These are phyloP conservation scores for Solanum hybrid DNA, from an alignment of 305 asterid genomes.

Conservation along the genomic window DNA sequence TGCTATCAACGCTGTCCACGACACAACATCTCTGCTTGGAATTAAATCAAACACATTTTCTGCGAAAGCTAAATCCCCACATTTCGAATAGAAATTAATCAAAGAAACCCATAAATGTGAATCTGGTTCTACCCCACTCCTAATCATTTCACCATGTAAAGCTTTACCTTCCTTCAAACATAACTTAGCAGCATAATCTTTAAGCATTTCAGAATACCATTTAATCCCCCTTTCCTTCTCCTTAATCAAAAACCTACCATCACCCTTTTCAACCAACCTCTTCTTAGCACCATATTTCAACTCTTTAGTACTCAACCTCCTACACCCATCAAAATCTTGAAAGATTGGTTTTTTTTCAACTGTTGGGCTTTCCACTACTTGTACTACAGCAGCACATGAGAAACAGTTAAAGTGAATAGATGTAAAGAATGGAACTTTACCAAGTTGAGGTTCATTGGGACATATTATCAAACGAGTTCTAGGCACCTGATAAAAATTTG, in stretches of 20 bases:
- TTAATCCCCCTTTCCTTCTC: slow-evolving; percentile 21
- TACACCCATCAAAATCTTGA: neutral
- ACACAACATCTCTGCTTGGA: slow-evolving; percentile 56
- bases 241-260: slow-evolving; percentile 7
- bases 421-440: slow-evolving; percentile 4
- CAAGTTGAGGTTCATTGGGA: neutral
- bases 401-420: slow-evolving; percentile 13
- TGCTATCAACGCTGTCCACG: slow-evolving; percentile 75
- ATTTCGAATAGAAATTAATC: slow-evolving; percentile 67
- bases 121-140: slow-evolving; percentile 47
- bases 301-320: slow-evolving; percentile 4
- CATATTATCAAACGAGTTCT: slow-evolving; percentile 18
- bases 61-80: slow-evolving; percentile 39
- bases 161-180: slow-evolving; percentile 47
- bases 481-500: slow-evolving; percentile 26
- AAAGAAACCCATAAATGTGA: slow-evolving; percentile 63
- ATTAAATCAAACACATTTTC: slow-evolving; percentile 42
- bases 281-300: slow-evolving; percentile 18
- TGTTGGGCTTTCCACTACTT: slow-evolving; percentile 4
- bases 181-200: slow-evolving; percentile 36
- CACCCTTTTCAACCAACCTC: neutral
- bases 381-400: slow-evolving; percentile 23
- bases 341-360: slow-evolving; percentile 7
- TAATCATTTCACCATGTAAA: slow-evolving; percentile 54
- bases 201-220: slow-evolving; percentile 53